A percentile compares a stretch with the other conserved stretches of the same genome.
These are phyloP conservation scores for Phytophthora pini DNA, from an alignment of 352 stramenopile species.

Conservation along the genomic window DNA sequence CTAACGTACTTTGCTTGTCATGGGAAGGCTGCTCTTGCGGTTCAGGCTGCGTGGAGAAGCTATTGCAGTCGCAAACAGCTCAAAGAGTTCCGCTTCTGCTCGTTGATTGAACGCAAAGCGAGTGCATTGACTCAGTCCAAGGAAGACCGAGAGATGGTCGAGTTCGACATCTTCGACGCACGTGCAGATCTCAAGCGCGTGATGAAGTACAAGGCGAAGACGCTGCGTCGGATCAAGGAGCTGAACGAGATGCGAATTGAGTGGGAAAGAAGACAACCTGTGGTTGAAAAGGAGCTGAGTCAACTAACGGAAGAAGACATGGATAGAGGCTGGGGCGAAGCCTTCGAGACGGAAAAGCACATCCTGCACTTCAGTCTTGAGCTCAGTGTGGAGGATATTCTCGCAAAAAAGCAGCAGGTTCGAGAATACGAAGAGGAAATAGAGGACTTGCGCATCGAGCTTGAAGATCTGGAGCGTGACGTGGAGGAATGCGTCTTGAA, in stretches of 20 bases:
- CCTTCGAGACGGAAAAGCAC: constrained; percentile 81
- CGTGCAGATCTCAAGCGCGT: constrained; percentile 66
- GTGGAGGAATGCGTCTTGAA: constrained; percentile 69
- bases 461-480: constrained; percentile 85
- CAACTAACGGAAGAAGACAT: constrained; percentile 73
- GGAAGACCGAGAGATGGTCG: constrained; percentile 69
- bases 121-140: constrained; percentile 57
- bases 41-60: constrained; percentile 80
- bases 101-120: constrained; percentile 70
- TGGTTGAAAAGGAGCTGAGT: constrained; percentile 75
- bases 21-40: constrained; percentile 61
- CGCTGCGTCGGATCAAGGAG: constrained; percentile 72
- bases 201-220: constrained; percentile 82
- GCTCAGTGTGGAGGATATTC: constrained; percentile 82
- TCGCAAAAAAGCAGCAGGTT: constrained; percentile 62
- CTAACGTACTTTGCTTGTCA: constrained; percentile 51
- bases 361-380: constrained; percentile 71
- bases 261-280: constrained; percentile 79
- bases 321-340: constrained; percentile 78
- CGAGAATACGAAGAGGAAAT: constrained; percentile 78
- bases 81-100: constrained; percentile 72
- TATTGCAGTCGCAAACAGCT: constrained; percentile 63
- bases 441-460: constrained; percentile 68
- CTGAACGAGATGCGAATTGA: constrained; percentile 81
- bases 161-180: constrained; percentile 75